phyloP scores from a whole-genome alignment of 1,139 yeast genomes.

The Sugiyamaella grinbergsii region DNA sequence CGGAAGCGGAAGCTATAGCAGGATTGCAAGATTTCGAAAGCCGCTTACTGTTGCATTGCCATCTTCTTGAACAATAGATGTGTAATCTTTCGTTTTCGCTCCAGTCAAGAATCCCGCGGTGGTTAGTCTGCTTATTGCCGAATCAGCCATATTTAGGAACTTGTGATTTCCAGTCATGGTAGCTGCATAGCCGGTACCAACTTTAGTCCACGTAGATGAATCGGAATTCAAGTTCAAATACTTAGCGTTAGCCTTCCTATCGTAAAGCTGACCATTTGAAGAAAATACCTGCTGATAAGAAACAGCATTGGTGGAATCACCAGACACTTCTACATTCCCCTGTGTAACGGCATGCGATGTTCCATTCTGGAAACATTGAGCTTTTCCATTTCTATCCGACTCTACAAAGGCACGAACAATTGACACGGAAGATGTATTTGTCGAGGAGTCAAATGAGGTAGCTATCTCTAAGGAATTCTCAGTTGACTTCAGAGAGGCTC shows the following conservation, averaged over 20 bases:
- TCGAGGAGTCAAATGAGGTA: neutral
- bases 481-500: conserved; percentile 7
- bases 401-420: conserved; percentile 13
- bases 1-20: neutral
- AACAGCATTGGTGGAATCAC: neutral
- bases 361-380: conserved; percentile 13
- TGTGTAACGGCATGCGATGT: conserved; percentile 1
- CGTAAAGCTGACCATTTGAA: conserved; percentile 3
- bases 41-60: neutral
- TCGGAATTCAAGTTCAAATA: conserved; percentile 6
- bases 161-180: conserved; percentile 14
- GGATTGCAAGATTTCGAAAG: neutral
- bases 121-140: neutral
- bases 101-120: conserved; percentile 1
- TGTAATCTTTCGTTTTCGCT: conserved; percentile 5
- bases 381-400: conserved; percentile 4
- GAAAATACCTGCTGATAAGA: conserved; percentile 8
- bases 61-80: neutral
- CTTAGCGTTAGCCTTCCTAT: neutral
- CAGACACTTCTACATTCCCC: neutral
- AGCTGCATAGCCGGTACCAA: conserved; percentile 2
- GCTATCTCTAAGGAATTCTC: conserved; percentile 2
- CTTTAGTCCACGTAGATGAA: neutral
- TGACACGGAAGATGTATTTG: conserved; percentile 1
- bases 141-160: conserved; percentile 6